phyloP scores from a whole-genome alignment of 1,284 basidiomycete species.

The Leccinum ponderosum region DNA sequence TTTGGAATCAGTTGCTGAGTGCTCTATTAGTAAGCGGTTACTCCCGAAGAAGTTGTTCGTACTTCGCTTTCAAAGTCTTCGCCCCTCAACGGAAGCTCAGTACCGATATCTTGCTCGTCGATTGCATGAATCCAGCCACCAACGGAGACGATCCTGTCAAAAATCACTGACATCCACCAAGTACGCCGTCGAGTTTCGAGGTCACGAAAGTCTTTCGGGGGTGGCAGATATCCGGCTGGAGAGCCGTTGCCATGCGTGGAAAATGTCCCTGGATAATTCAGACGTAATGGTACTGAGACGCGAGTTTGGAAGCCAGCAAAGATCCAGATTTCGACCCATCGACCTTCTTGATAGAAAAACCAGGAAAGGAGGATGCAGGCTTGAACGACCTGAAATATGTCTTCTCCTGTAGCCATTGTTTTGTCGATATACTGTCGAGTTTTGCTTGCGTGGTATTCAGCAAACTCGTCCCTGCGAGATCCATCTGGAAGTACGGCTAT shows the following conservation, averaged over 20 bases:
- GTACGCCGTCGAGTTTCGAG: slow-evolving; percentile 74
- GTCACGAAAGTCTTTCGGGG: slow-evolving; percentile 71
- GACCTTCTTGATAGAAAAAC: slow-evolving; percentile 86
- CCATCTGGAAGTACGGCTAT: slow-evolving; percentile 68
- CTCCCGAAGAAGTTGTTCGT: slow-evolving; percentile 10
- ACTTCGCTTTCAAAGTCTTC: slow-evolving; percentile 76
- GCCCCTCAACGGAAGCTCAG: slow-evolving; percentile 71
- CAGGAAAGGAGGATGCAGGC: slow-evolving; percentile 81
- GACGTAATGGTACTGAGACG: slow-evolving; percentile 76
- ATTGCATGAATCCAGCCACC: slow-evolving; percentile 86
- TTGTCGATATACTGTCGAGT: slow-evolving; percentile 82
- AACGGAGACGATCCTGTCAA: slow-evolving; percentile 82
- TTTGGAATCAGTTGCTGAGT: slow-evolving; percentile 54
- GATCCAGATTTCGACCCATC: slow-evolving; percentile 90
- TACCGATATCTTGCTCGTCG: slow-evolving; percentile 78
- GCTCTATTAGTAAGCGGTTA: slow-evolving; percentile 10
- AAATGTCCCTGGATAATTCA: slow-evolving; percentile 82
- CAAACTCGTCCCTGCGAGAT: slow-evolving; percentile 72
- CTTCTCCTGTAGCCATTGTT: slow-evolving; percentile 81
- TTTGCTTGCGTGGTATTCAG: slow-evolving; percentile 81
- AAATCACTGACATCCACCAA: slow-evolving; percentile 87
- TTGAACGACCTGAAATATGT: slow-evolving; percentile 83
- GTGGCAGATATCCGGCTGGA: slow-evolving; percentile 75
- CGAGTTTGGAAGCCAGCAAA: slow-evolving; percentile 84
- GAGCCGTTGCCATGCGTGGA: slow-evolving; percentile 64